Evolutionary conservation across 305 asterid species (phyloP).

Genomic region (Solanum hybrid): DNA sequence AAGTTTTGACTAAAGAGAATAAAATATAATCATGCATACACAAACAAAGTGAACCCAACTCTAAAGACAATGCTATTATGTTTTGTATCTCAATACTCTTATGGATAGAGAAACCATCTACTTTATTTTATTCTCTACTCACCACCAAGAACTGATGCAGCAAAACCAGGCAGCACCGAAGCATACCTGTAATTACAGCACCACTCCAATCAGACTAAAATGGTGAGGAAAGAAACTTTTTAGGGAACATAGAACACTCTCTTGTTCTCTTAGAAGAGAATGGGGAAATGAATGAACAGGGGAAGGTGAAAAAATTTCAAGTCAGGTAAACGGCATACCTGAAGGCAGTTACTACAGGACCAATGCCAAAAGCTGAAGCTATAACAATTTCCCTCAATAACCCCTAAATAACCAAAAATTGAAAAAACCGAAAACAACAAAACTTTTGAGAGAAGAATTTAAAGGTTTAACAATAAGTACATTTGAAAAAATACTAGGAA

Average conservation of each 20-base stretch:
- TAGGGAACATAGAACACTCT: neutral
- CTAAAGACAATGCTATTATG: neutral
- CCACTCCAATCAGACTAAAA: neutral
- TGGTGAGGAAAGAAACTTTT: neutral
- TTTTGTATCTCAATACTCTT: neutral
- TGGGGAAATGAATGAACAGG: neutral
- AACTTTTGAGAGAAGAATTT: neutral
- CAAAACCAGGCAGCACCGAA: constrained; percentile 38
- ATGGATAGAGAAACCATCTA: neutral
- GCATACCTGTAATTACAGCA: constrained; percentile 28
- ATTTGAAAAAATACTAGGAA: neutral
- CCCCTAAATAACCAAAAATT: constrained; percentile 17
- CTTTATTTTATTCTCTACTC: constrained; percentile 5
- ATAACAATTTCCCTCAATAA: constrained; percentile 25
- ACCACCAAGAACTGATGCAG: constrained; percentile 42
- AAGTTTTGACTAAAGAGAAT: neutral
- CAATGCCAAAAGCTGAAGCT: constrained; percentile 37
- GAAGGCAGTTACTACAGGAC: constrained; percentile 31
- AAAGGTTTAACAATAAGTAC: neutral
- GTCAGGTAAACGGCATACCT: constrained; percentile 12
- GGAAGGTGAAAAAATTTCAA: neutral
- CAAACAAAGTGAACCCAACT: neutral
- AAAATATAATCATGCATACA: neutral
- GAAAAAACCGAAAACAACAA: neutral
- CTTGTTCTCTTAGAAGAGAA: neutral